A percentile compares a stretch with the other conserved stretches of the same genome.
These are phyloP conservation scores for Colletotrichum nymphaeae DNA, from an alignment of 2,329 filamentous ascomycete genomes.

Conservation along the genomic window DNA sequence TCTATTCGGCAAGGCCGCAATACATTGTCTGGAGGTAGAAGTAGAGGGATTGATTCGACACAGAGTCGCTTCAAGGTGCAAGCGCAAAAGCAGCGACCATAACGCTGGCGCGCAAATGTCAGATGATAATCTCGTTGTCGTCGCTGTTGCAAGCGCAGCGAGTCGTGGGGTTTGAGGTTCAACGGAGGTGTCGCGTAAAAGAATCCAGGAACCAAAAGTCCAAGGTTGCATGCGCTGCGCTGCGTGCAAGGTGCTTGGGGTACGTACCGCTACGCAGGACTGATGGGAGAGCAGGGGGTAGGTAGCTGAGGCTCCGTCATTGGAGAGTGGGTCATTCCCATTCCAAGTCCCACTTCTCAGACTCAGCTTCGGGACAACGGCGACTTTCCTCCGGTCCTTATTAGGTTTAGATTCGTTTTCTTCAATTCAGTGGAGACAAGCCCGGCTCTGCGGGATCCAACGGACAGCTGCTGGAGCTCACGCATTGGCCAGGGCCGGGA, in stretches of 20 bases:
- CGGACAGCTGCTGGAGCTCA: conserved; percentile 2
- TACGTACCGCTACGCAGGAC: conserved; percentile 20
- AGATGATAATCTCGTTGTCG: not conserved
- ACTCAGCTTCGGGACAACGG: not conserved
- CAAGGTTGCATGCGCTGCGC: not conserved
- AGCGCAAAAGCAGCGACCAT: conserved; percentile 16
- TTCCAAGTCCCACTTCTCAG: not conserved
- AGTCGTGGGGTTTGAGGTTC: conserved; percentile 2
- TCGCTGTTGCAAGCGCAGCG: not conserved
- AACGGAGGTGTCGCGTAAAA: conserved; percentile 25
- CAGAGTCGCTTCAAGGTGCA: not conserved
- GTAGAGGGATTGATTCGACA: not conserved
- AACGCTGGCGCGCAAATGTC: conserved; percentile 7
- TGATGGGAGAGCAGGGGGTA: conserved; percentile 10
- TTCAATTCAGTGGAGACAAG: conserved; percentile 1
- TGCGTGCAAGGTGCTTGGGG: not conserved
- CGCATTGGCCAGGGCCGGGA: not conserved
- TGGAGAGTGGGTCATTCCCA: not conserved
- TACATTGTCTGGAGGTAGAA: conserved; percentile 3
- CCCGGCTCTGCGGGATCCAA: not conserved
- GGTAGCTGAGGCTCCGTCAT: conserved; percentile 8
- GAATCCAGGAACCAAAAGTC: conserved; percentile 12
- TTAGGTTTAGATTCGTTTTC: not conserved
- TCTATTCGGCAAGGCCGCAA: conserved; percentile 13
- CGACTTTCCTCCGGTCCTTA: not conserved